Percentiles rank a stretch among this genome's conserved stretches.
Conservation (phyloP, 2,329 filamentous ascomycete species). For the Exophiala calicioides region DNA sequence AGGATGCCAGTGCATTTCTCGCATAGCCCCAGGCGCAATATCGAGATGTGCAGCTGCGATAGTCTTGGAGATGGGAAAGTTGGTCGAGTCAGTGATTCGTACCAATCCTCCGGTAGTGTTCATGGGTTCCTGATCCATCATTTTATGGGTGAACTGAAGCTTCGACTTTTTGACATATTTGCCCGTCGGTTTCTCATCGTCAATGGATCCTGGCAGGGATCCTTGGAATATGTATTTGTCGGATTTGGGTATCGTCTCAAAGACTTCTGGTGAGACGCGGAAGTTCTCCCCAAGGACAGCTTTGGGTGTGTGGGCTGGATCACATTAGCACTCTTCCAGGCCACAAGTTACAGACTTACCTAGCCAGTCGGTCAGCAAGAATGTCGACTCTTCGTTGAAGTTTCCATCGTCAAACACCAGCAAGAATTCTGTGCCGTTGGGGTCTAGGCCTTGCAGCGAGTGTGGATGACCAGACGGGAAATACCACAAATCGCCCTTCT, state of each 20-base stretch:
- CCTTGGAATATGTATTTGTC: slow-evolving; percentile 80
- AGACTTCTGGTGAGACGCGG: slow-evolving; percentile 68
- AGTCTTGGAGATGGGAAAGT: slow-evolving; percentile 72
- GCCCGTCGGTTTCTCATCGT: slow-evolving; percentile 62
- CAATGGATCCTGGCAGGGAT: slow-evolving; percentile 62
- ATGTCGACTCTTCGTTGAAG: slow-evolving; percentile 68
- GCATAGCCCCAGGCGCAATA: slow-evolving; percentile 70
- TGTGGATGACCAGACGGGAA: slow-evolving; percentile 78
- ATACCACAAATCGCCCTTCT: slow-evolving; percentile 78
- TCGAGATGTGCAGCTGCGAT: slow-evolving; percentile 71
- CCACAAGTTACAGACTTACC: slow-evolving; percentile 43
- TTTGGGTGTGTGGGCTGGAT: slow-evolving; percentile 66
- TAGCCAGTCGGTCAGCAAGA: slow-evolving; percentile 69
- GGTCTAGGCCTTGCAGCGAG: slow-evolving; percentile 69
- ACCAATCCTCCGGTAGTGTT: slow-evolving; percentile 69
- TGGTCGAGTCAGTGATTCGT: slow-evolving; percentile 73
- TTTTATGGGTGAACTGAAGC: slow-evolving; percentile 68
- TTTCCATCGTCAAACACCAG: slow-evolving; percentile 62
- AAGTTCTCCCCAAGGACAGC: slow-evolving; percentile 75
- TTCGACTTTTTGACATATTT: slow-evolving; percentile 66
- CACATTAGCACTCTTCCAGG: not conserved
- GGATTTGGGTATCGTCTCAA: slow-evolving; percentile 63
- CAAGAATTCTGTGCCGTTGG: slow-evolving; percentile 65
- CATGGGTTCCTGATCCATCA: slow-evolving; percentile 68
- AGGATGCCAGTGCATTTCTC: slow-evolving; percentile 83